Base-by-base conservation (phyloP, 2,329 filamentous ascomycete genomes). In the Thielaviopsis ethacetica region DNA sequence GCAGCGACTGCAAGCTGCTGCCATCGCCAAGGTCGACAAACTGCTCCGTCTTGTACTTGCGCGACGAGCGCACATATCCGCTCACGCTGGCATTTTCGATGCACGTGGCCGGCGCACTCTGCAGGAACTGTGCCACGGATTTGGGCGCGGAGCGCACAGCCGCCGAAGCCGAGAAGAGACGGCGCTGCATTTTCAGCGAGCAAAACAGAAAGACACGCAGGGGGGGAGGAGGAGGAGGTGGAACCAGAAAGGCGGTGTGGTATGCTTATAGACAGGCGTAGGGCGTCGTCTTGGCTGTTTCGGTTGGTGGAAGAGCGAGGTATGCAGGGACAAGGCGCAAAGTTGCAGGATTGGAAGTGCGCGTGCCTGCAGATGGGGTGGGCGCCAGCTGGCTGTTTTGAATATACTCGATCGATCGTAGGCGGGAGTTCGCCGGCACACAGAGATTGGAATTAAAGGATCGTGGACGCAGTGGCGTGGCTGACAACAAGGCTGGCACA, bases 11-110 rank as follows among this genome's bases (percentile, higher is more conserved):
- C 64, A 88, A 75, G 50, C 86, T 89, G 13, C 90, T 94, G 52
- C 93, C 93, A 75, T 98, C 93, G 12, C 85, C 85, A 57, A 97
- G 76, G 61, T 89, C 81, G 57, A 91, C 85, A 72, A 98, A 97
- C 5, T 86, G 84, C 61, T 86, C 77, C 22, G 79, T 79, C 69
- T 96, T 95, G 75, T 94, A 90, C 69, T 88, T 87, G 62, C 91
- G 81, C 62, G 95, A 84, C 3, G 88, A 91, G 63, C 88, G 82
- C 59, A 96, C 78, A 73, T 86, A 91, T 62, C 91, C 91, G 68
- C 86, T 79, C 65, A 95, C 75, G 60, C 77, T 76, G 54, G 85
- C 75, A 65, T 76, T 69, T n/a, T 70, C 64, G 49, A 74, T 71
- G 53, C 72, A 67, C 38, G 72, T 68, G 19, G 69, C 64, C 1